Conservation (phyloP, 352 stramenopile genomes). For the Globisporangium alternatum region DNA sequence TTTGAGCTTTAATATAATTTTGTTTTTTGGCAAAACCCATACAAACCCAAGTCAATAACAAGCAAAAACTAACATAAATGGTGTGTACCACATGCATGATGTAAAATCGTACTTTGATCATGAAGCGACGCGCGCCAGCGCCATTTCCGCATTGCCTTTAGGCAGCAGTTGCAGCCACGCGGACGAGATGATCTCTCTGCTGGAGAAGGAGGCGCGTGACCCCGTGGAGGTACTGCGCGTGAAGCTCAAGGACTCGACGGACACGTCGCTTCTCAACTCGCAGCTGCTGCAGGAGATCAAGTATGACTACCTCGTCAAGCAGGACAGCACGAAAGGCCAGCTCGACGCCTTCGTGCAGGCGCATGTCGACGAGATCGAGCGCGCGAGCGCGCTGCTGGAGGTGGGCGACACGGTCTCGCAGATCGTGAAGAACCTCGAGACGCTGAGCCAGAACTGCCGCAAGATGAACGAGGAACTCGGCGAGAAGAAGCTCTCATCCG, state of each 20-base stretch:
- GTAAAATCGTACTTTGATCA: background rate
- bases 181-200: constrained; percentile 63
- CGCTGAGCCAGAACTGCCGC: constrained; percentile 56
- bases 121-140: background rate
- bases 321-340: constrained; percentile 72
- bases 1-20: no score
- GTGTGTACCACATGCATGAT: background rate
- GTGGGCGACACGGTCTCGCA: constrained; percentile 59
- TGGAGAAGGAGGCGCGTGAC: constrained; percentile 82
- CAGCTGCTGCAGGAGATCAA: constrained; percentile 87
- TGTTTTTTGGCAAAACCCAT: no score
- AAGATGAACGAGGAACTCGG: constrained; percentile 83
- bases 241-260: constrained; percentile 81
- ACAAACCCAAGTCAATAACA: no score
- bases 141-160: background rate
- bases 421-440: constrained; percentile 59
- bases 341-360: constrained; percentile 69
- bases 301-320: constrained; percentile 67
- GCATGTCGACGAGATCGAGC: constrained; percentile 85
- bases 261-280: constrained; percentile 79
- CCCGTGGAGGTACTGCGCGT: constrained; percentile 76
- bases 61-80: no score
- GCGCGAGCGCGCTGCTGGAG: constrained; percentile 65
- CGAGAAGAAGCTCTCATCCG: constrained; percentile 76
- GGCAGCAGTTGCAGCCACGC: background rate